phyloP scores from a whole-genome alignment of 176 grass and related monocot genomes.

The Oryza meridionalis region DNA sequence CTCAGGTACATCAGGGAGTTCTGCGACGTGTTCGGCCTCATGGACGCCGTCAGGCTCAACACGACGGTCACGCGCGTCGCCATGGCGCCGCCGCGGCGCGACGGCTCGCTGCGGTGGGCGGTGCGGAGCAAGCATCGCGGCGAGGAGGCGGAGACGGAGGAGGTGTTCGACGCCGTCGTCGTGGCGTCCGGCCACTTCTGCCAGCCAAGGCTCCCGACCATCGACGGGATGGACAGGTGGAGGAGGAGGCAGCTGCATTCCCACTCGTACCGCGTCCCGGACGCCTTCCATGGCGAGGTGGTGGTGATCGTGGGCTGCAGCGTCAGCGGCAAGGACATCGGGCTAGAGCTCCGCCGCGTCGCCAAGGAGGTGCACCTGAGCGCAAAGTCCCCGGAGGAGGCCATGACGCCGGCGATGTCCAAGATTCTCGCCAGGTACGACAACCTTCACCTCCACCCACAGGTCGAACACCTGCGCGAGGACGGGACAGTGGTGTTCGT shows the following conservation, averaged over 20 bases:
- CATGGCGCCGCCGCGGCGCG: neutral
- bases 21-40: slow-evolving; percentile 35
- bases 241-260: slow-evolving; percentile 43
- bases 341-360: slow-evolving; percentile 26
- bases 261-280: slow-evolving; percentile 54
- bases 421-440: neutral
- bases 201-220: slow-evolving; percentile 32
- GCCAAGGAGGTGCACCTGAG: slow-evolving; percentile 45
- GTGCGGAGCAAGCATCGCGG: neutral
- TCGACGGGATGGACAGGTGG: slow-evolving; percentile 47
- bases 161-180: slow-evolving; percentile 51
- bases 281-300: slow-evolving; percentile 22
- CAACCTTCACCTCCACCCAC: slow-evolving; percentile 33
- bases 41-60: slow-evolving; percentile 44
- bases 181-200: slow-evolving; percentile 30
- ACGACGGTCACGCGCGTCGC: slow-evolving; percentile 27
- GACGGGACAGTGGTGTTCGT: slow-evolving; percentile 40
- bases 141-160: neutral
- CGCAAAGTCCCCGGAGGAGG: slow-evolving; percentile 12
- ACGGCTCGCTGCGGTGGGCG: neutral
- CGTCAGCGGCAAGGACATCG: slow-evolving; percentile 47
- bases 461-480: slow-evolving; percentile 6
- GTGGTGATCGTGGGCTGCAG: slow-evolving; percentile 46
- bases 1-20: slow-evolving; percentile 44
- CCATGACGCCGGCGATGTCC: neutral